phyloP scores from a whole-genome alignment of 345 rosid species.

The Heritiera littoralis region DNA sequence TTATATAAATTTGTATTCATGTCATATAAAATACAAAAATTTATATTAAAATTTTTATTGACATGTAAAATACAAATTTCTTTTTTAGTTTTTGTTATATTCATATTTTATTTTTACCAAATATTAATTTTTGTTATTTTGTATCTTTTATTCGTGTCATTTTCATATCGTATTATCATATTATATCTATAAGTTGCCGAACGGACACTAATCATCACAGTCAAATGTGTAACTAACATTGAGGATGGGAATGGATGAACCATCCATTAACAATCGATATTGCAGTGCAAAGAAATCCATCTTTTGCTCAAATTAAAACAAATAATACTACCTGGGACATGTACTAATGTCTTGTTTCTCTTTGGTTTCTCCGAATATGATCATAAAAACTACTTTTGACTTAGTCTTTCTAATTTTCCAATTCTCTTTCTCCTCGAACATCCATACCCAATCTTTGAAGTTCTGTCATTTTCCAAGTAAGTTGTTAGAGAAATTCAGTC shows the following conservation, averaged over 20 bases:
- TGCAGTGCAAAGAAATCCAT: neutral
- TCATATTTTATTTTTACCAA: too few species aligned
- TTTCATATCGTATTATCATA: too few species aligned
- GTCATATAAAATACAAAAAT: too few species aligned
- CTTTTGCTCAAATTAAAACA: neutral
- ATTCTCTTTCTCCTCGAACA: constrained; percentile 4
- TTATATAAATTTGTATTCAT: too few species aligned
- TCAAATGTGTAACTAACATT: neutral
- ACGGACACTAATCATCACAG: neutral
- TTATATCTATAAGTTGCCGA: too few species aligned
- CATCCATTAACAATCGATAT: neutral
- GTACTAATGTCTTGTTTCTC: neutral
- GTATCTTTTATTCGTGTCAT: too few species aligned
- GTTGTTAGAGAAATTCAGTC: neutral
- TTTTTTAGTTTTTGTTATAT: too few species aligned
- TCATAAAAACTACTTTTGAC: constrained; percentile 20
- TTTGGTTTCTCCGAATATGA: neutral
- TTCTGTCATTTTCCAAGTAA: neutral
- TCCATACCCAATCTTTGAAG: constrained; percentile 1
- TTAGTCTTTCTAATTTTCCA: neutral
- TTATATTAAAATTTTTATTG: too few species aligned
- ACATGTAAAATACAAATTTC: too few species aligned
- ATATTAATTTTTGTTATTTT: too few species aligned
- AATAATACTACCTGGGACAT: neutral
- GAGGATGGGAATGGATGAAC: neutral